Evolutionary conservation across 2,329 filamentous ascomycete species (phyloP), one percentile per base, ranked within the genome.

Genomic region (Monosporascus cannonballus): DNA sequence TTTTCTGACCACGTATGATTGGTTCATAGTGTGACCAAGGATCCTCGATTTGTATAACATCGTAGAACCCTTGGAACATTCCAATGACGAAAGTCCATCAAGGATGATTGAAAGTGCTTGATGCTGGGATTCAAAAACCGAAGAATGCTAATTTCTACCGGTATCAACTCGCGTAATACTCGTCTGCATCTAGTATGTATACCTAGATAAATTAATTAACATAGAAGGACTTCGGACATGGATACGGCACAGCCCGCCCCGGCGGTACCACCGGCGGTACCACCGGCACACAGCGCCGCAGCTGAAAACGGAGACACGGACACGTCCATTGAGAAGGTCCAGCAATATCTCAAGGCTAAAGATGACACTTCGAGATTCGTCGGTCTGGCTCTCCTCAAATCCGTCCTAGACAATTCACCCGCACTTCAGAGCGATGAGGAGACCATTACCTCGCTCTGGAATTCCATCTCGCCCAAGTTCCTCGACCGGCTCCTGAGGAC

Each of bases 301-400:
- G n/a, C 48, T 22, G 30, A 36, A 34, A 22, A 20, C 30, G 17
- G 46, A 39, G 18, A 27, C 22, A 22, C 37, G 34, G 18, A 20
- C 22, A 15, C 42, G 48, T 59, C 65, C 0, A 34, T 81, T 49
- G 68, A 76, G 49, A 79, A 79, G 60, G 77, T 86, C 50, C 72
- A 80, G 57, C 61, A 71, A 1, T 74, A 87, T 3, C 74, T 89
- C 36, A 71, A 73, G 51, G 69, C 79, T 51, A 83, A 81, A 55
- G 78, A 87, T 63, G 85, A 89, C 63, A 88, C 85, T 0, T 81
- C 83, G 20, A 78, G 82, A 61, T 87, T 89, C 59, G 84, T 87
- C 39, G 85, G 84, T 7, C 72, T 89, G 22, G 82, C 84, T 1
- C 73, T 88, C 22, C 74, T 88, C 49, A 86, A 84, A 61, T 80